Percentiles rank a stretch among this genome's conserved stretches.
phyloP scores from a whole-genome alignment of 805 yeast genomes.

The Kluyveromyces wickerhamii region DNA sequence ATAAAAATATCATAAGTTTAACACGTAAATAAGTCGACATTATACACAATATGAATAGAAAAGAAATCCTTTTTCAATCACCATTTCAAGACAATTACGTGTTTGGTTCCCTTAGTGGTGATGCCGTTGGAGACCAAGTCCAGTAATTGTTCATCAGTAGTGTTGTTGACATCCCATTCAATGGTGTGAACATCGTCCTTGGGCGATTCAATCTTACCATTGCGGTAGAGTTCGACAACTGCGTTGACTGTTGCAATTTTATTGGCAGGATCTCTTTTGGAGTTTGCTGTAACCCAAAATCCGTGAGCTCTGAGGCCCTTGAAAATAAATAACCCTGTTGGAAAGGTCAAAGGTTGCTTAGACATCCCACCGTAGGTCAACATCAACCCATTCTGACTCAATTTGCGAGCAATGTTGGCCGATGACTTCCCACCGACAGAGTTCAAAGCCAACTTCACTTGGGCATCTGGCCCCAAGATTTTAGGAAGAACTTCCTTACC shows the following conservation, averaged over 20 bases:
- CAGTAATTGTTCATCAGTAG: slow-evolving; percentile 35
- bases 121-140: slow-evolving; percentile 39
- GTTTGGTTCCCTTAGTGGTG: slow-evolving; percentile 27
- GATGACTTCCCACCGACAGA: slow-evolving; percentile 90
- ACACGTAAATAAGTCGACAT: too few species aligned
- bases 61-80: slow-evolving; percentile 7
- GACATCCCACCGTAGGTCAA: slow-evolving; percentile 98
- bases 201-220: slow-evolving; percentile 49
- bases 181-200: slow-evolving; percentile 34
- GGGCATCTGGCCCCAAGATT: slow-evolving; percentile 36
- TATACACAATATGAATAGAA: too few species aligned
- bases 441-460: slow-evolving; percentile 73
- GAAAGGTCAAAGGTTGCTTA: slow-evolving; percentile 84
- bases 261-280: slow-evolving; percentile 48
- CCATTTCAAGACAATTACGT: slow-evolving; percentile 26
- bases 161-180: slow-evolving; percentile 25
- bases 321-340: slow-evolving; percentile 84
- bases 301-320: slow-evolving; percentile 82
- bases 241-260: slow-evolving; percentile 49
- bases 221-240: slow-evolving; percentile 49
- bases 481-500: slow-evolving; percentile 43
- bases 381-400: slow-evolving; percentile 64
- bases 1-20: too few species aligned
- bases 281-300: slow-evolving; percentile 81
- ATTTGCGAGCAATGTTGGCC: slow-evolving; percentile 74